Base-by-base conservation (phyloP, 108 stramenopile species). In the Cyclotella atomus region DNA sequence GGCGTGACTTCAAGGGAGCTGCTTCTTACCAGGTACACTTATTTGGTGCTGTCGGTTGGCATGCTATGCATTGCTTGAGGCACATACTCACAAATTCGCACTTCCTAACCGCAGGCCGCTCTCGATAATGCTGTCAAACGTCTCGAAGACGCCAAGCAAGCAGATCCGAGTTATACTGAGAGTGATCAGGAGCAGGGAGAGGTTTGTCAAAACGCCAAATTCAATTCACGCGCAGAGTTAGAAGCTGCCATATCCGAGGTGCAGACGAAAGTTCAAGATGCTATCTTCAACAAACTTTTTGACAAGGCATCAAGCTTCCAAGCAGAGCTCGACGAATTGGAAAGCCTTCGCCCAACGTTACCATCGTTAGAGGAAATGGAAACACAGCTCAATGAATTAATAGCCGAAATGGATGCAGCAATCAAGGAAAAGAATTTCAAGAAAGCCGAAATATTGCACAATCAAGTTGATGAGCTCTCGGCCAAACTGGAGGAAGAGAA, bases 281-380 rank as follows among this genome's bases (percentile, higher is more conserved):
- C 93, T 12, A 91, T 92, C 54, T 55, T 72, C 12, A 60, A 55
- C 20, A 91, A 85, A 64, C 54, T 89, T 32, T 95, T 95, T 50
- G 68, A 76, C 29, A 59, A 68, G 0, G 91, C 91, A 19, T 76
- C 86, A 9, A 65, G 67, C 32, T 66, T 84, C 19, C 93, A 95
- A 79, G 53, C 71, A 24, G 80, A 77, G 50, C 77, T 95, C 21
- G 89, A 95, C 24, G 71, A 78, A 47, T 67, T 78, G 19, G 88
- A 90, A 72, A 74, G 41, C 19, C 82, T 89, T 30, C 83, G 91
- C 19, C 50, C 70, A 19, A 81, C 83, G 38, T 87, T 90, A 43
- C 93, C 93, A 33, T 89, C 93, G 28, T 9, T 92, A 2, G 82
- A 85, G 24, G 93, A 95, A 59, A 68, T 95, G 8, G 80, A 88